Conservation (phyloP, 768 basidiomycete genomes). For the Lactarius psammicola region DNA sequence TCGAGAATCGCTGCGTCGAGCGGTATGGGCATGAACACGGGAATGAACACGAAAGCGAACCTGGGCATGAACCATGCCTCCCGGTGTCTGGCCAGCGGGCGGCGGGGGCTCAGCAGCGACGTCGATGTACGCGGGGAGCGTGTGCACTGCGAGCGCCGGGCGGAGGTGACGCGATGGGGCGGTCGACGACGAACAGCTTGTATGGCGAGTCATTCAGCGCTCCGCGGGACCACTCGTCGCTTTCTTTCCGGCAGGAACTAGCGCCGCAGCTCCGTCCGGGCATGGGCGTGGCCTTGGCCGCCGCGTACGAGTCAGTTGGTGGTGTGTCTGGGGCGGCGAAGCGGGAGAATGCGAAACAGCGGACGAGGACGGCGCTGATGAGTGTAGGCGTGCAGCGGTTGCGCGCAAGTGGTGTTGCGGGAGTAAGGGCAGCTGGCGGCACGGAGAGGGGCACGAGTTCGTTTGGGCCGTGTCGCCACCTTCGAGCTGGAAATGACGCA, state of each 20-base stretch:
- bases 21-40: conserved; percentile 38
- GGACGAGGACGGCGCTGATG: conserved; percentile 37
- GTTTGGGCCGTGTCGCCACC: conserved; percentile 33
- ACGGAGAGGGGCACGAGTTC: conserved; percentile 20
- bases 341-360: conserved; percentile 30
- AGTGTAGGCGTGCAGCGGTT: conserved; percentile 19
- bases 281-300: no score
- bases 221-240: conserved; percentile 33
- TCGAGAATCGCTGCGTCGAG: conserved; percentile 33
- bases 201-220: conserved; percentile 54
- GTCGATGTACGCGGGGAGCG: conserved; percentile 67
- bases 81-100: conserved; percentile 40
- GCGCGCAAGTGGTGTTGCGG: conserved; percentile 18
- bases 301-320: neutral
- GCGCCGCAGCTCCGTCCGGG: conserved; percentile 7
- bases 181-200: conserved; percentile 55
- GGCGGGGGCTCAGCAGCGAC: conserved; percentile 37
- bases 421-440: neutral
- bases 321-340: conserved; percentile 25
- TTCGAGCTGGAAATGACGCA: conserved; percentile 37
- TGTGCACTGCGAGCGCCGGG: conserved; percentile 50
- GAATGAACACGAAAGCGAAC: conserved; percentile 28
- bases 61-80: conserved; percentile 31
- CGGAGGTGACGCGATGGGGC: conserved; percentile 31
- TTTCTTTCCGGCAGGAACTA: conserved; percentile 20